Evolutionary conservation across 2,329 filamentous ascomycete species (phyloP), one percentile per base, ranked within the genome.

Genomic region (Colletotrichum neosansevieriae): DNA sequence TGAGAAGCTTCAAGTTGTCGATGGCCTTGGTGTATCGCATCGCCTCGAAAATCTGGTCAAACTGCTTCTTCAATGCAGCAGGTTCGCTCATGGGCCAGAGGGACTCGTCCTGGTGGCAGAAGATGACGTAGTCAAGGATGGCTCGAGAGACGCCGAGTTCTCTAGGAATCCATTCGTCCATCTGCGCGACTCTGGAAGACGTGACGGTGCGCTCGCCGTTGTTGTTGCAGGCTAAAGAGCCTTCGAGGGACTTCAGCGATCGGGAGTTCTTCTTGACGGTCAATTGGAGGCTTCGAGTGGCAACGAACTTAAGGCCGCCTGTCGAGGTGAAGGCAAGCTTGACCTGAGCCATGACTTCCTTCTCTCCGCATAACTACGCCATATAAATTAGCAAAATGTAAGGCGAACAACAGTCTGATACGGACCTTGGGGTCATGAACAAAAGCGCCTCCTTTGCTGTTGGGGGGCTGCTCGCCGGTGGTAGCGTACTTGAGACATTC

Each of bases 401-500:
- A 9, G 19, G 51, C 29, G 29, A 29, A 21, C n/a, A 34, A 12
- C 34, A n/a, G 49, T 21, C 15, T 49, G 10, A 12, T 17, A 69
- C 73, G 70, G 78, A 92, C 87, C 82, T 96, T 96, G n/a, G 96
- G 96, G 75, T 99, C 96, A 78, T 99, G 95, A 71, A 99, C 94
- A 78, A 98, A 99, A 57, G 95, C 94, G 36, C 94, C 94, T 32
- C 92, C 92, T 73, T 91, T 92, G 82, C 91, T 94, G 83, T 98
- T 97, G 36, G 96, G 94, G 1, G 96, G 96, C 54, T 97, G 87
- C 75, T 97, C 92, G 64, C 96, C 97, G 7, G 94, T 98, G 17
- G 97, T 98, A 59, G 93, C 94, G 89, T 98, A 99, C 78, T 98
- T 98, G 76, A 99, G 91, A 78, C 94, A 97, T 80, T 99, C 96